Conservation (phyloP, 2,329 filamentous ascomycete genomes). For the Aphanoascus verrucosus region DNA sequence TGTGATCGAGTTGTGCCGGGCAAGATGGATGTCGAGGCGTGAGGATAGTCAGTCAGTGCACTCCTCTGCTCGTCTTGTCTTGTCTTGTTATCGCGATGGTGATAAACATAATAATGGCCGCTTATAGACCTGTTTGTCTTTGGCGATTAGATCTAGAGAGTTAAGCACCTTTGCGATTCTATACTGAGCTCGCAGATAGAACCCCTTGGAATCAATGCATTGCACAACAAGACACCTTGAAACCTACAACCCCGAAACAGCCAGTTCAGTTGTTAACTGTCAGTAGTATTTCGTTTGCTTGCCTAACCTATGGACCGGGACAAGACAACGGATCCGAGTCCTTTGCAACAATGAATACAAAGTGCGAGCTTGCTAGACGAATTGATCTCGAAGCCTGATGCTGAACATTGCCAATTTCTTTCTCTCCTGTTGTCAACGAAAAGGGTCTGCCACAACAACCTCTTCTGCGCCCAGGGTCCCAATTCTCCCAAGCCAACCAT, state of each 20-base stretch:
- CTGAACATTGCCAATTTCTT: neutral
- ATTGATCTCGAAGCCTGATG: neutral
- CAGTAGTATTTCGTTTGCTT: no score
- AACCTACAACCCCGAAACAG: no score
- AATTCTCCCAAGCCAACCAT: neutral
- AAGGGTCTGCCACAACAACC: neutral
- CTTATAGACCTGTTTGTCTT: no score
- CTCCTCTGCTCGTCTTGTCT: neutral
- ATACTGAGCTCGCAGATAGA: no score
- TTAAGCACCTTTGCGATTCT: no score
- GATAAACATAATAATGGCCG: neutral
- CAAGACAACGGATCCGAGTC: no score
- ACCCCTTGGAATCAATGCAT: no score
- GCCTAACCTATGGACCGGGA: no score
- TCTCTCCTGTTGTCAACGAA: neutral
- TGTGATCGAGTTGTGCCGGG: slow-evolving; percentile 66
- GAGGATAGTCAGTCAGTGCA: neutral
- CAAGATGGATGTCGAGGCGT: slow-evolving; percentile 16
- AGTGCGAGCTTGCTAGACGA: neutral
- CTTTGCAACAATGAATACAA: no score
- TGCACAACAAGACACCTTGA: no score
- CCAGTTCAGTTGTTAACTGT: no score
- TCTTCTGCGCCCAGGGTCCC: neutral
- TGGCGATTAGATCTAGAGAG: no score
- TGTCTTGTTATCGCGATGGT: neutral